Percentiles rank a stretch among this genome's conserved stretches.
phyloP scores from a whole-genome alignment of 2,329 filamentous ascomycete genomes.

The Talaromyces sp. region DNA sequence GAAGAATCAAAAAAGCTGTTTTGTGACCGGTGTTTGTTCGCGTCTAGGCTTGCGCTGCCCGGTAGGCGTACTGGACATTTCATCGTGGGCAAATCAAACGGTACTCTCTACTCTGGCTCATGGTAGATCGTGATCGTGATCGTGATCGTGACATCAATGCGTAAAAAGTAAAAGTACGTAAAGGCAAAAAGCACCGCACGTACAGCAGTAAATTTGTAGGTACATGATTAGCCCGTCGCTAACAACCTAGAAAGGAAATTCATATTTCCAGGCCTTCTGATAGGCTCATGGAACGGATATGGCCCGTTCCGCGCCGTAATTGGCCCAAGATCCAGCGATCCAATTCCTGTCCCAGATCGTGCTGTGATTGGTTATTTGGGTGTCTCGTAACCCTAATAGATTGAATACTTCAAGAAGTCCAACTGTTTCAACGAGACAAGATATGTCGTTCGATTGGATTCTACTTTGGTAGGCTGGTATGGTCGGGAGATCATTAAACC shows the following conservation, averaged over 20 bases:
- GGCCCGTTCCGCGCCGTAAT: not conserved
- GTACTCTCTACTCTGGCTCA: not conserved
- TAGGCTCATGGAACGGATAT: not conserved
- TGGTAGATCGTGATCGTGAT: not conserved
- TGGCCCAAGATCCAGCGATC: not conserved
- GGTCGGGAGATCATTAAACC: not conserved
- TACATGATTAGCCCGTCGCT: not conserved
- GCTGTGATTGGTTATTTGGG: not conserved
- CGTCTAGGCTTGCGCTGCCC: not conserved
- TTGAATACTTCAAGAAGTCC: not conserved
- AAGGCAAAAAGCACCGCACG: not conserved
- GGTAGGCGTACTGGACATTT: not conserved
- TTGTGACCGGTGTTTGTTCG: not conserved
- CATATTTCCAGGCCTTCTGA: slow-evolving; percentile 1
- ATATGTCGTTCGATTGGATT: not conserved
- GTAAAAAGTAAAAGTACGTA: not conserved
- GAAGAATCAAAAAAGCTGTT: not conserved
- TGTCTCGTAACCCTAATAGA: not conserved
- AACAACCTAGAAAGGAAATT: too few relatives aligned
- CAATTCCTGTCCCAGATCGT: not conserved
- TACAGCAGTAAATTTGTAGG: not conserved
- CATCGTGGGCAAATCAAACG: not conserved
- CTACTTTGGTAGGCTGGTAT: not conserved
- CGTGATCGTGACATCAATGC: not conserved
- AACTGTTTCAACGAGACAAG: not conserved